A percentile compares a stretch with the other conserved stretches of the same genome.
Evolutionary conservation across 371 early-diverging fungal species (phyloP).

Genomic region (Apophysomyces variabilis): DNA sequence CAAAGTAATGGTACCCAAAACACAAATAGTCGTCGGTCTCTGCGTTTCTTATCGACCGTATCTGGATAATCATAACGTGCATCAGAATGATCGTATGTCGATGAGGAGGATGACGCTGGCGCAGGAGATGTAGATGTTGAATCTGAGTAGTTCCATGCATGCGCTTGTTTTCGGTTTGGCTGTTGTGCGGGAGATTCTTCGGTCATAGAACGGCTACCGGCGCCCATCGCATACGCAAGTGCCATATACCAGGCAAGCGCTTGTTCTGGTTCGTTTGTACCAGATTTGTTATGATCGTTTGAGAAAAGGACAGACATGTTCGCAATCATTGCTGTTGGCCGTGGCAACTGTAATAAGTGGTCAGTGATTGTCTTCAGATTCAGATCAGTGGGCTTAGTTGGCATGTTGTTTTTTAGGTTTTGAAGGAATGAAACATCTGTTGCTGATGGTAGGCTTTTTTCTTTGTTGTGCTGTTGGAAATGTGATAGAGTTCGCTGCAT

Average conservation of each 20-base stretch:
- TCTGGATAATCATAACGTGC: slow-evolving; percentile 16
- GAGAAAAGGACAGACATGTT: slow-evolving; percentile 44
- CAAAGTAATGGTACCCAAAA: slow-evolving; percentile 56
- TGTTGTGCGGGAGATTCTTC: slow-evolving; percentile 12
- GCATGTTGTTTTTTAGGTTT: slow-evolving; percentile 49
- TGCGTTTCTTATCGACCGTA: slow-evolving; percentile 33
- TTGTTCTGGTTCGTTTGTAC: slow-evolving; percentile 38
- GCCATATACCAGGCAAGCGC: slow-evolving; percentile 57
- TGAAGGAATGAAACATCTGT: slow-evolving; percentile 37
- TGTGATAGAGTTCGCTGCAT: slow-evolving; percentile 52
- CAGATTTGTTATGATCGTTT: slow-evolving; percentile 13
- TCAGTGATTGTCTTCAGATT: slow-evolving; percentile 44
- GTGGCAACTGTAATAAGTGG: slow-evolving; percentile 44
- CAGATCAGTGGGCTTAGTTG: slow-evolving; percentile 39
- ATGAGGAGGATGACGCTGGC: slow-evolving; percentile 16
- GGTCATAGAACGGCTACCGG: slow-evolving; percentile 19
- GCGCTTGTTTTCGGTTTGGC: slow-evolving; percentile 22
- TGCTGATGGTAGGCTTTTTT: slow-evolving; percentile 19
- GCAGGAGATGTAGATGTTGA: slow-evolving; percentile 3
- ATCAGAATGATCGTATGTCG: slow-evolving; percentile 5
- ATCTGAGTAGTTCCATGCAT: slow-evolving; percentile 14
- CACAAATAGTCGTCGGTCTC: slow-evolving; percentile 44
- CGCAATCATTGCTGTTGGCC: slow-evolving; percentile 42
- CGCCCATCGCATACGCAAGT: slow-evolving; percentile 52
- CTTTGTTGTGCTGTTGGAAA: slow-evolving; percentile 34